Base-by-base conservation (phyloP, 192 early-diverging fungal species). In the Gamsiella multidivaricata region DNA sequence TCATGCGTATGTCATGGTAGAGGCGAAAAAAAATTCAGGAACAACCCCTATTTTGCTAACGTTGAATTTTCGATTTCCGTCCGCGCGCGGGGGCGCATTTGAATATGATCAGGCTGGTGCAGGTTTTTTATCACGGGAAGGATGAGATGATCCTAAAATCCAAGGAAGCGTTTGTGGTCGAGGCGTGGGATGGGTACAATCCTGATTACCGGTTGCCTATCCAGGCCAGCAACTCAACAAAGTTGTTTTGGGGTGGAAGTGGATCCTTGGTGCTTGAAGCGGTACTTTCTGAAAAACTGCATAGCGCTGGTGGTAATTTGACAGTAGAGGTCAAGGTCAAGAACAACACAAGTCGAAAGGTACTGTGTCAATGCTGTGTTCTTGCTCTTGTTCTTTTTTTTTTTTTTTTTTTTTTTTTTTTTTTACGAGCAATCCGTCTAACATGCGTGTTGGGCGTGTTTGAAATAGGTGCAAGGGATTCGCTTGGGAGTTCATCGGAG, bases 111-210 rank as follows among this genome's bases (percentile, higher is more conserved):
- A 84, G 88, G 0, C 66, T 87, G 28, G 85, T 89, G 6, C 83
- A 88, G 58, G 85, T 82, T 32, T 72, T 82, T n/a, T 82, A 86
- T n/a, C 80, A 86, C 34, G 82, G 79, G 31, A 74, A 74, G 57
- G 75, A 74, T 42, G 89, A 89, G 57, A 85, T 81, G n/a, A 57
- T 88, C 10, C 66, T 89, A 12, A 81, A 83, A 41, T 73, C 86
- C 1, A 87, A 86, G 50, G 88, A 89, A 55, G 89, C 86, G 15
- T 83, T 83, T 33, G 86, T 90, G 4, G 88, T 88, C 31, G 88
- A 90, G 63, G 83, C 78, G 9, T 82, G 80, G 75, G 80, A 81
- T 54, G 67, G 69, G 0, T 60, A 82, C 23, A 83, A 81, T 42
- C 78, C 82, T 22, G 70, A 76, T 3, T 80, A 82, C 36, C 63